Evolutionary conservation across 106 monocot species (phyloP).

Genomic region (Platanthera guangdongensis): DNA sequence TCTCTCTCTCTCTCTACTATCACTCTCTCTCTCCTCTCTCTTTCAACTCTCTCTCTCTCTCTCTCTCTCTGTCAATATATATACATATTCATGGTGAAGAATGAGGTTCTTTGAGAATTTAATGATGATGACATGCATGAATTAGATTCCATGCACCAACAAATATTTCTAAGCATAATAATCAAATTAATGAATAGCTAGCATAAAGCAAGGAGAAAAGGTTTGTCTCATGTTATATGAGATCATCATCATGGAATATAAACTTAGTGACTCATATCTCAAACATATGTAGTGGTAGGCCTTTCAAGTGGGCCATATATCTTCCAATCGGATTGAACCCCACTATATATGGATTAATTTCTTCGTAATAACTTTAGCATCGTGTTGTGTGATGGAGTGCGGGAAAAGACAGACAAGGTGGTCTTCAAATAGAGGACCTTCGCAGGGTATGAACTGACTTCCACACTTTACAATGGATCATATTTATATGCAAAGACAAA

Average conservation of each 20-base stretch:
- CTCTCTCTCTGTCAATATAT: neutral
- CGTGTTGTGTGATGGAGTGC: too few relatives aligned
- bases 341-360: too few relatives aligned
- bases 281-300: neutral
- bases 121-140: neutral
- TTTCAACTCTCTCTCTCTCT: neutral
- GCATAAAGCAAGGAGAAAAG: neutral
- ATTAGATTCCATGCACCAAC: neutral
- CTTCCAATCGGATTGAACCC: too few relatives aligned
- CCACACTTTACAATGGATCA: too few relatives aligned
- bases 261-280: neutral
- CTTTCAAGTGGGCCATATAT: too few relatives aligned
- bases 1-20: neutral
- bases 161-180: neutral
- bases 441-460: too few relatives aligned
- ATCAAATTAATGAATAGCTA: neutral
- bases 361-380: too few relatives aligned
- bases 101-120: constrained; percentile 5
- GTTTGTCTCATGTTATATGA: neutral
- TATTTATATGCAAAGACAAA: too few relatives aligned
- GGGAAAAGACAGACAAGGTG: too few relatives aligned
- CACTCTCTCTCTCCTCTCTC: neutral
- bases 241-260: neutral
- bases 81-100: neutral
- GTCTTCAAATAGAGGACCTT: too few relatives aligned